Evolutionary conservation across 2,329 filamentous ascomycete genomes (phyloP).

Genomic region (Fusarium pseudocircinatum): DNA sequence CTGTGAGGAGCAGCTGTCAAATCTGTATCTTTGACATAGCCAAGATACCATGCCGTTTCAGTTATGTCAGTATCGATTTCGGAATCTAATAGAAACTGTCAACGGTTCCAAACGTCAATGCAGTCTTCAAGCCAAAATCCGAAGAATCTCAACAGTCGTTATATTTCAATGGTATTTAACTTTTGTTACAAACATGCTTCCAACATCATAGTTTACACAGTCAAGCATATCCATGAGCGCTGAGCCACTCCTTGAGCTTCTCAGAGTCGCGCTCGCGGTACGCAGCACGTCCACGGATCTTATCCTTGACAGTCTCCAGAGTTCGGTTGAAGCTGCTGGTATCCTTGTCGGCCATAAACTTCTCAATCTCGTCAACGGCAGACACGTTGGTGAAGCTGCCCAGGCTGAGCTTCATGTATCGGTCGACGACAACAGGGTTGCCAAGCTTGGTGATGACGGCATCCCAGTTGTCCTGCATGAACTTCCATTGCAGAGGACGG

Average conservation of each 20-base stretch:
- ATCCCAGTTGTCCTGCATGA: constrained; percentile 85
- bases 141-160: neutral
- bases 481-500: constrained; percentile 83
- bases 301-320: constrained; percentile 85
- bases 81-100: neutral
- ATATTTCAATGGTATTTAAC: constrained; percentile 2
- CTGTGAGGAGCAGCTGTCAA: neutral
- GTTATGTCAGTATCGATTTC: neutral
- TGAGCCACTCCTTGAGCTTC: constrained; percentile 81
- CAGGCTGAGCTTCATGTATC: constrained; percentile 82
- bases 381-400: constrained; percentile 79
- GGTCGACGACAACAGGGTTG: constrained; percentile 89
- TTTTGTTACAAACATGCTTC: constrained; percentile 9
- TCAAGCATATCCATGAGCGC: constrained; percentile 57
- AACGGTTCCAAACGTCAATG: neutral
- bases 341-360: constrained; percentile 89
- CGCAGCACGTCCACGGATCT: constrained; percentile 81
- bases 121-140: neutral
- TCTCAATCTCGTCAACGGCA: constrained; percentile 77
- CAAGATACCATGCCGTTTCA: fast-evolving
- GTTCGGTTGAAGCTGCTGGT: constrained; percentile 87
- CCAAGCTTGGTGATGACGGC: constrained; percentile 75
- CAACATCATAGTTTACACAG: constrained; percentile 42
- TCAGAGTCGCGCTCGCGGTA: constrained; percentile 82
- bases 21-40: too few relatives aligned